Evolutionary conservation across 352 stramenopile species (phyloP).

Genomic region (Aphanomyces euteiches): DNA sequence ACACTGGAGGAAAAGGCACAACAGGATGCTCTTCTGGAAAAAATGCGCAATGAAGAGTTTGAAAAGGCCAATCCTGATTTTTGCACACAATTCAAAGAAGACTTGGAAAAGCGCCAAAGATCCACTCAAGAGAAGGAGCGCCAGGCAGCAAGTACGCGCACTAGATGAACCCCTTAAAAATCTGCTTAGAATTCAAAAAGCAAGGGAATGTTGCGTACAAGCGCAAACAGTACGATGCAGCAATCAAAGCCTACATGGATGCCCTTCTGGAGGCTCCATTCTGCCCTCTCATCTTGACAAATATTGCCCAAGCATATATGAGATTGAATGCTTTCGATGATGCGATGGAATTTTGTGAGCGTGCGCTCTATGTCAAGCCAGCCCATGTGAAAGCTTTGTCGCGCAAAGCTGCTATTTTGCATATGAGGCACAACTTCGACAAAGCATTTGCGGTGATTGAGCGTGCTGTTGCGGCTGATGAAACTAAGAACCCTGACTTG

Average conservation of each 20-base stretch:
- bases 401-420: slow-evolving; percentile 49
- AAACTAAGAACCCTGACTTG: slow-evolving; percentile 55
- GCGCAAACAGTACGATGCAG: slow-evolving; percentile 46
- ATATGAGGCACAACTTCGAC: slow-evolving; percentile 47
- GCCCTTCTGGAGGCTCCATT: slow-evolving; percentile 55
- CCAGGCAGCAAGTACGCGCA: slow-evolving; percentile 47
- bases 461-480: slow-evolving; percentile 40
- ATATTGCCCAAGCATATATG: slow-evolving; percentile 65
- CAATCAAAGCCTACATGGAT: slow-evolving; percentile 68
- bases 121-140: slow-evolving; percentile 52
- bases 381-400: slow-evolving; percentile 68
- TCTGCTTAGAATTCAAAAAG: slow-evolving; percentile 48
- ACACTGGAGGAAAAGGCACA: slow-evolving; percentile 58
- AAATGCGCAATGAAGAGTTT: slow-evolving; percentile 64
- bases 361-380: slow-evolving; percentile 54
- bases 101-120: slow-evolving; percentile 56
- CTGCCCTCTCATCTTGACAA: slow-evolving; percentile 57
- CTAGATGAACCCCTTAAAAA: no score
- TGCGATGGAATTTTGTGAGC: slow-evolving; percentile 63
- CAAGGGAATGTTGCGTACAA: slow-evolving; percentile 64
- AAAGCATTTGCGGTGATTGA: slow-evolving; percentile 55
- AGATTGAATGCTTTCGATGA: slow-evolving; percentile 49
- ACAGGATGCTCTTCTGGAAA: slow-evolving; percentile 52
- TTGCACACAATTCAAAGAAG: slow-evolving; percentile 72
- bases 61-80: slow-evolving; percentile 75